A percentile compares a stretch with the other conserved stretches of the same genome.
These are phyloP conservation scores for Aspergillus hiratsukae DNA, from an alignment of 2,329 filamentous ascomycete species.

Conservation along the genomic window DNA sequence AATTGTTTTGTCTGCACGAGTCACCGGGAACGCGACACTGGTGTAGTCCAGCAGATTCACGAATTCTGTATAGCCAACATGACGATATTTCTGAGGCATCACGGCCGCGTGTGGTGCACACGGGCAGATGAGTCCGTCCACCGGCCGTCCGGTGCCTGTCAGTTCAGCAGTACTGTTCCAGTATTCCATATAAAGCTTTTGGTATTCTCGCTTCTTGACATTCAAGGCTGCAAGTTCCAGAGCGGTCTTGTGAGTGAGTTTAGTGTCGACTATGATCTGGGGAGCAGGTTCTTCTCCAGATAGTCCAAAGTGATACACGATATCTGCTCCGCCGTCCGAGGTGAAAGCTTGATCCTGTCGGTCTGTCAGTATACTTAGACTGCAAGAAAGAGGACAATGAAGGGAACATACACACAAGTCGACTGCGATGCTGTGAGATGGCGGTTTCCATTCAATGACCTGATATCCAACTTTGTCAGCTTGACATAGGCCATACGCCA, in stretches of 20 bases:
- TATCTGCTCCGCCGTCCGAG: conserved; percentile 49
- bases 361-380: conserved; percentile 13
- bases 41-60: conserved; percentile 58
- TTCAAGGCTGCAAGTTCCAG: conserved; percentile 47
- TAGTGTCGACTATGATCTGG: conserved; percentile 35
- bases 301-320: conserved; percentile 47
- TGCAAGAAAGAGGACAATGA: neutral
- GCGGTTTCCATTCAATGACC: conserved; percentile 57
- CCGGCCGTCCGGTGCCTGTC: conserved; percentile 49
- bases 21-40: conserved; percentile 52
- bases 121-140: conserved; percentile 49
- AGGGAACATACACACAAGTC: conserved; percentile 37
- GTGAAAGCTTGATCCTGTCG: conserved; percentile 19
- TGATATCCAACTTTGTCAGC: conserved; percentile 10
- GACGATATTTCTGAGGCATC: conserved; percentile 41
- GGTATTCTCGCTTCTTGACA: conserved; percentile 50
- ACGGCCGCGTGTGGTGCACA: conserved; percentile 41
- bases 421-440: conserved; percentile 41
- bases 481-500: neutral
- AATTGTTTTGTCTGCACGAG: conserved; percentile 47
- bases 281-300: conserved; percentile 52
- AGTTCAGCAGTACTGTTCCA: conserved; percentile 54
- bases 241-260: conserved; percentile 36
- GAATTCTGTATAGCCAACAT: conserved; percentile 43
- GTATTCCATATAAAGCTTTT: conserved; percentile 59